Evolutionary conservation across 345 rosid genomes (phyloP).

Genomic region (Lepidium sativum): DNA sequence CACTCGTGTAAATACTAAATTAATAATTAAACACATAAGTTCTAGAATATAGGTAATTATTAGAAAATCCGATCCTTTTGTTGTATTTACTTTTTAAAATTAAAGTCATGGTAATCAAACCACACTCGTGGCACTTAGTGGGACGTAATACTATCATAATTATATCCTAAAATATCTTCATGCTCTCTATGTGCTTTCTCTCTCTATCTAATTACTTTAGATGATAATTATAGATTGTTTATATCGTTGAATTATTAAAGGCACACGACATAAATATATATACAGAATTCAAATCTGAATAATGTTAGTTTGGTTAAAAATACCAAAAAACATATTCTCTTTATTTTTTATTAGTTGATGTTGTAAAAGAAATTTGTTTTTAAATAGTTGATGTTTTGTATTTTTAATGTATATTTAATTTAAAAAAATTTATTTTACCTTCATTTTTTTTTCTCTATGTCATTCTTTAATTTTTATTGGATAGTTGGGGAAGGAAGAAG

Average conservation of each 20-base stretch:
- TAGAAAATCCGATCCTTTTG: slow-evolving; percentile 14
- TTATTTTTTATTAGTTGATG: no score
- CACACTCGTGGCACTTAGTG: slow-evolving; percentile 32
- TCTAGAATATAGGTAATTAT: slow-evolving; percentile 6
- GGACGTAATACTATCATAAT: slow-evolving; percentile 3
- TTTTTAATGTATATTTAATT: no score
- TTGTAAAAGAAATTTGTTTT: no score
- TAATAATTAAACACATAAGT: neutral
- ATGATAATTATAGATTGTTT: neutral
- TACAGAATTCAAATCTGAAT: no score
- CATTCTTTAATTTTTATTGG: no score
- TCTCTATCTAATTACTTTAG: neutral
- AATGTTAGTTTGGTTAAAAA: no score
- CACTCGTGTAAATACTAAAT: no score
- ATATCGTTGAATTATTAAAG: neutral
- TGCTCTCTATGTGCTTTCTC: slow-evolving; percentile 25
- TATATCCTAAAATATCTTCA: slow-evolving; percentile 1
- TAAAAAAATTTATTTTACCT: no score
- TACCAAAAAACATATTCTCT: no score
- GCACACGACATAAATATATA: no score
- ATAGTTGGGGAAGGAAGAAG: neutral
- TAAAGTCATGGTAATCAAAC: slow-evolving; percentile 35
- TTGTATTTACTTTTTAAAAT: neutral
- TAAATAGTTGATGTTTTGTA: no score
- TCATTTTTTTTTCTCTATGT: no score